Base-by-base conservation (phyloP, 495 filamentous ascomycete species). In the Talaromyces trachyspermus region DNA sequence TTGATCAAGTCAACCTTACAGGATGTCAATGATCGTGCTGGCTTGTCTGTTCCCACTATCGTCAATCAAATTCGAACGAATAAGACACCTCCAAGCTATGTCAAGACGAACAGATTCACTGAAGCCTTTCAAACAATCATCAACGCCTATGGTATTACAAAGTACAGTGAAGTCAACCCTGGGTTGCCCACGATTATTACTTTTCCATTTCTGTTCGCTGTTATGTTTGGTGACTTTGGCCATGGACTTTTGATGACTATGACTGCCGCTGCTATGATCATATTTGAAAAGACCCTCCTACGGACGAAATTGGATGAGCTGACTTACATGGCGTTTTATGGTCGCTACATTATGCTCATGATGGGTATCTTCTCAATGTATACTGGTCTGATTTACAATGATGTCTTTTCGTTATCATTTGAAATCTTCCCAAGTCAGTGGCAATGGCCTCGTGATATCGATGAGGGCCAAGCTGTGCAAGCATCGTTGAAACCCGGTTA, bases 101-200 rank as follows among this genome's bases (percentile, higher is more conserved):
- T 95, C 60, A 88, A 89, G 61, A 96, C 88, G 30, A 99, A 95
- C 72, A 95, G 90, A 65, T 99, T 99, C 62, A 97, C 94, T 3
- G 84, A 94, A 55, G 92, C 79, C 14, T 99, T 99, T 74, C 92
- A 99, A 63, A 99, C 94, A 18, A 99, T 99, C 55, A 89, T 99
- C 65, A 89, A 97, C 56, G 91, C 94, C 40, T 99, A 99, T 61
- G 92, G 92, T 56, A 94, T 91, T 23, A 84, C 91, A 12, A 96
- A 95, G 59, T 99, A 99, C 64, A 82, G 83, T 44, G 92, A 99
- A 71, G 87, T 92, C 69, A 99, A 99, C 69, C 94, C 92, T 49
- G 92, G 88, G 44, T 71, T 96, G 20, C 89, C 89, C 17, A 91
- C 94, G 18, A 88, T 96, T 49, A 80, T 97, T 53, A 99, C 94